Base-by-base conservation (phyloP, 1,139 yeast species). In the Eremothecium sinecaudum region DNA sequence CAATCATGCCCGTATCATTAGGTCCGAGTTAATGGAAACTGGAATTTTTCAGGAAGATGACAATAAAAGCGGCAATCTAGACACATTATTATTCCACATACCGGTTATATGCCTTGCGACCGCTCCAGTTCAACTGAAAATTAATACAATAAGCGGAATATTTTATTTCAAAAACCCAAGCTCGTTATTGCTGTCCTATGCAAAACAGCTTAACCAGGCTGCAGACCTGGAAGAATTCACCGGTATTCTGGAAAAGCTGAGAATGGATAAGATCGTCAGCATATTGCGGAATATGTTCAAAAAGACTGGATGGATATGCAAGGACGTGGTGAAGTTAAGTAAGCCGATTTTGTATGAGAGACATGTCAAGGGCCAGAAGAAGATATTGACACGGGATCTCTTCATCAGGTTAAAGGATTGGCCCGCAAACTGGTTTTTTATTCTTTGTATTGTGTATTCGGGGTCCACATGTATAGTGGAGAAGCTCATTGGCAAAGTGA, bases 351-450 rank as follows among this genome's bases (percentile, higher is more conserved):
- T 53, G 20, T 54, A 56, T 24, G 36, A 43, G 18, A 37, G 41
- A 3, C 20, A 28, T 21, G 24, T 20, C 3, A 37, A 37, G 20
- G 31, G 31, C 9, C 34, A 32, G 17, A 25, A 33, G 13, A 31
- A 29, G 9, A 34, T 50, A 4, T 40, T 52, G 35, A 55, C 58
- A 25, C 47, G 73, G 17, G 73, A 67, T 42, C 67, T 74, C 36
- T 79, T 72, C 50, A 65, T 81, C 15, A 63, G 80, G 22, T 33
- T 57, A 34, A 71, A 70, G 35, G 76, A 71, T 40, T 79, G 87
- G 87, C 84, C 86, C 1, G 61, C 73, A 2, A 72, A 76, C 37
- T 79, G 87, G 87, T 75, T 75, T 51, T 56, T 79, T 32, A 67
- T 76, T 52, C 63, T 56, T 67, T 75, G 51, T 27, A 58, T 64